Evolutionary conservation across 768 basidiomycete species (phyloP).

Genomic region (Mycena sanguinolenta): DNA sequence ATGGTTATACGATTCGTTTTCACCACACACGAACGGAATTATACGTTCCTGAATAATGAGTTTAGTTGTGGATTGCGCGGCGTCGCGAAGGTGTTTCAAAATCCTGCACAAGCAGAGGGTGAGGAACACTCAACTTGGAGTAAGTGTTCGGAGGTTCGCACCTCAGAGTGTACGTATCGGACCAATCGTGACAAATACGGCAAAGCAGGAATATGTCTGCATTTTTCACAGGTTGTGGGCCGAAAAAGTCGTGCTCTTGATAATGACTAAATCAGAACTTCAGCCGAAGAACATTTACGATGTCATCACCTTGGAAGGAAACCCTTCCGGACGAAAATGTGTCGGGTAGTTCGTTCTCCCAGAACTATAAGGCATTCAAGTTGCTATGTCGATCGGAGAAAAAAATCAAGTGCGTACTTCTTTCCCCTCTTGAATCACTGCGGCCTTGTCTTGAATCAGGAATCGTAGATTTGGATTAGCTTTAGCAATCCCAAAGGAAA

Average conservation of each 20-base stretch:
- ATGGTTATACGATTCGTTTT: background rate
- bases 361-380: constrained; percentile 16
- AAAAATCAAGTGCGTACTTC: background rate
- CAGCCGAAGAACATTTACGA: too few relatives aligned
- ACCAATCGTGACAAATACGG: constrained; percentile 49
- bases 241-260: constrained; percentile 45
- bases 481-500: constrained; percentile 3
- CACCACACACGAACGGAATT: constrained; percentile 8
- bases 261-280: background rate
- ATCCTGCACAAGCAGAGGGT: background rate
- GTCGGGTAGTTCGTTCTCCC: constrained; percentile 41
- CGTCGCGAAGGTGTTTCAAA: constrained; percentile 1
- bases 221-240: constrained; percentile 40
- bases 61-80: background rate
- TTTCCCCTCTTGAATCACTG: background rate
- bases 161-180: constrained; percentile 45
- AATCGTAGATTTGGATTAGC: background rate
- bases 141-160: background rate
- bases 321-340: constrained; percentile 30
- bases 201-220: constrained; percentile 45
- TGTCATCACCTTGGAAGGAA: constrained; percentile 7
- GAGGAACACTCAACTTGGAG: background rate
- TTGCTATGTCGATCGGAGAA: background rate
- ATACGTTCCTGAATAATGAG: background rate
- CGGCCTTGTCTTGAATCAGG: constrained; percentile 13